Evolutionary conservation across 73 alveolate species (phyloP).

Genomic region (Paramecium pentaurelia): DNA sequence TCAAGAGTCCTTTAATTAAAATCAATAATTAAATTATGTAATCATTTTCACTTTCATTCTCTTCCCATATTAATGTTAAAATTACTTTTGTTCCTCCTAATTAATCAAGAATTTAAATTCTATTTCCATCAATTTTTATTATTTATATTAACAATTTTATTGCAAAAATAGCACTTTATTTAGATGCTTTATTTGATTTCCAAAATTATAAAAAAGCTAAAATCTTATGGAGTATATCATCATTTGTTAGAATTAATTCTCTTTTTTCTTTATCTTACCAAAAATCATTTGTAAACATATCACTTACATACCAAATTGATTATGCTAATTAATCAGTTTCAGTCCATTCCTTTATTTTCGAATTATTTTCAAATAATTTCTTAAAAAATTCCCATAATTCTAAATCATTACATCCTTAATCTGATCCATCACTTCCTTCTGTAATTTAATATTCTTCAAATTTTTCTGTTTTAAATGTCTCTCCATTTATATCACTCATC

Average conservation of each 20-base stretch:
- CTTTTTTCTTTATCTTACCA: neutral
- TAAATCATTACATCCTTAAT: neutral
- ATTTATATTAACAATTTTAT: neutral
- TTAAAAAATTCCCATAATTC: constrained; percentile 31
- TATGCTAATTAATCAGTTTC: neutral
- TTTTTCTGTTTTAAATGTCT: neutral
- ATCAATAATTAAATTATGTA: neutral
- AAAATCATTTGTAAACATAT: constrained; percentile 12
- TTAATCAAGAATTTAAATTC: neutral
- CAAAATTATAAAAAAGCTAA: neutral
- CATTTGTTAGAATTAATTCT: neutral
- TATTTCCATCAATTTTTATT: neutral
- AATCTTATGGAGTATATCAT: neutral
- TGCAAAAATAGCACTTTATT: constrained; percentile 11
- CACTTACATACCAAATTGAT: constrained; percentile 19
- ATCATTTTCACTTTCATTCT: constrained; percentile 43
- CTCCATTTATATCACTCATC: neutral
- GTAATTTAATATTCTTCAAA: neutral
- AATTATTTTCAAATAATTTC: neutral
- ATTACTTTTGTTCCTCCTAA: constrained; percentile 15
- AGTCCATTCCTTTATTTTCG: neutral
- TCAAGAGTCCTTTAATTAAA: neutral
- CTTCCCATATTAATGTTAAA: constrained; percentile 18
- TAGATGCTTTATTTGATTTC: constrained; percentile 12
- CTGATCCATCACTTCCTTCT: neutral